Conservation (phyloP, 768 basidiomycete genomes). For the Kwoniella botswanensis region DNA sequence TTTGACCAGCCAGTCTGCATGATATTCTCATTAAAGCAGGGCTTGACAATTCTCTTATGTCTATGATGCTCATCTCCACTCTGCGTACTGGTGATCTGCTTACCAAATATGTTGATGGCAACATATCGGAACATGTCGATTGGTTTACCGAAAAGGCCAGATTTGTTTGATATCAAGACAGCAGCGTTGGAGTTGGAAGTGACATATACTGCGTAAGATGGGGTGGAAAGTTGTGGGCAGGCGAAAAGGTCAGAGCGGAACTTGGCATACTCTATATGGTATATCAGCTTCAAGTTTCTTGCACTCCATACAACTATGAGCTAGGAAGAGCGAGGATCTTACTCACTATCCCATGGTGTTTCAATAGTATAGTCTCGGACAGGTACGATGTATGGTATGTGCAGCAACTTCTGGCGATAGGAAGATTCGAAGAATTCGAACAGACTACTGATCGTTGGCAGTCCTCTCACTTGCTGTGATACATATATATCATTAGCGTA, state of each 20-base stretch:
- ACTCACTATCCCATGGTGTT: conserved; percentile 40
- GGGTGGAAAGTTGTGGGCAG: conserved; percentile 25
- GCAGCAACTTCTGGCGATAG: conserved; percentile 22
- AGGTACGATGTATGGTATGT: conserved; percentile 33
- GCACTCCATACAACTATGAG: neutral
- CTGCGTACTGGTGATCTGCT: conserved; percentile 4
- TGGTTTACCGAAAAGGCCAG: conserved; percentile 25
- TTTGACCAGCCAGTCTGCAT: neutral
- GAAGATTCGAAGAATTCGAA: conserved; percentile 34
- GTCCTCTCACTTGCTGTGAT: conserved; percentile 25
- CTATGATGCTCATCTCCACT: conserved; percentile 31
- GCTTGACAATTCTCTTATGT: conserved; percentile 31
- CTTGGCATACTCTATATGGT: conserved; percentile 27
- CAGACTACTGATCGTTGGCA: conserved; percentile 24
- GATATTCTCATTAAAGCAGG: conserved; percentile 24
- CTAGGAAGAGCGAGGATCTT: neutral
- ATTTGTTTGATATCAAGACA: neutral
- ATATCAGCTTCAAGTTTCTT: neutral
- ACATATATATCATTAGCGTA: neutral
- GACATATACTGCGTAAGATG: conserved; percentile 30
- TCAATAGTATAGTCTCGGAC: conserved; percentile 20
- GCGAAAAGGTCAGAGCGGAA: conserved; percentile 36
- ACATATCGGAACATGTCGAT: conserved; percentile 20
- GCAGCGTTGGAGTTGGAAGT: conserved; percentile 20
- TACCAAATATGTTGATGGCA: conserved; percentile 32